phyloP scores from a whole-genome alignment of 1,284 basidiomycete species.

The Cryptococcus sp. region DNA sequence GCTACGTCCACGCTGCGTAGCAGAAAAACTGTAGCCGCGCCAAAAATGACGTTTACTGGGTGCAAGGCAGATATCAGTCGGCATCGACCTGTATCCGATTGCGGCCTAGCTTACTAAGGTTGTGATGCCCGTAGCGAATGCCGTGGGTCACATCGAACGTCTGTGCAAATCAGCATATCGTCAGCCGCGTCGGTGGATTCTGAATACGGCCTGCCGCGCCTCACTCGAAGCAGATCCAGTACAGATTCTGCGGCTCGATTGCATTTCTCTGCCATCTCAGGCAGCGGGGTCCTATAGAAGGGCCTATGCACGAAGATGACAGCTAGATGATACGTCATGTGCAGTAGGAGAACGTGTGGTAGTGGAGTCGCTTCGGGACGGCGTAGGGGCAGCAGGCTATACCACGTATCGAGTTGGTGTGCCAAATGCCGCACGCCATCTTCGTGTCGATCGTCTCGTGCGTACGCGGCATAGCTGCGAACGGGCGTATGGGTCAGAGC shows the following conservation, averaged over 20 bases:
- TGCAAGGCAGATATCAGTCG: not conserved
- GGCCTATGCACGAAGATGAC: slow-evolving; percentile 27
- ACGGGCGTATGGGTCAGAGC: too few species aligned
- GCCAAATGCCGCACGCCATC: slow-evolving; percentile 4
- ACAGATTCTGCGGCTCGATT: slow-evolving; percentile 19
- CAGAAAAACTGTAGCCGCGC: slow-evolving; percentile 21
- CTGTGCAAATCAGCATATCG: not conserved
- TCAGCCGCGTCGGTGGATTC: not conserved
- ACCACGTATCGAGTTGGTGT: slow-evolving; percentile 19
- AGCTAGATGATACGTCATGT: slow-evolving; percentile 23
- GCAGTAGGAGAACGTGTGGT: slow-evolving; percentile 26
- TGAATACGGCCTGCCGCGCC: not conserved
- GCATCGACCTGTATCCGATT: not conserved
- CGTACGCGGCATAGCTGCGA: too few species aligned
- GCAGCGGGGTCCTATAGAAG: slow-evolving; percentile 20
- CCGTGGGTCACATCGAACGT: slow-evolving; percentile 14
- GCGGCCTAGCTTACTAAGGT: slow-evolving; percentile 13
- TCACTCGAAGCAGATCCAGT: slow-evolving; percentile 16
- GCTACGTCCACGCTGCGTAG: slow-evolving; percentile 11
- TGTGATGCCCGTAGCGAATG: slow-evolving; percentile 17
- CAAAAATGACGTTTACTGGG: slow-evolving; percentile 22
- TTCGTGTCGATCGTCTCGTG: too few species aligned
- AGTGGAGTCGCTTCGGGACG: slow-evolving; percentile 18
- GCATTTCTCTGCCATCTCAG: slow-evolving; percentile 14
- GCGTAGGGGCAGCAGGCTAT: slow-evolving; percentile 15